phyloP scores from a whole-genome alignment of 495 filamentous ascomycete species.

The Xylaria bambusicola region DNA sequence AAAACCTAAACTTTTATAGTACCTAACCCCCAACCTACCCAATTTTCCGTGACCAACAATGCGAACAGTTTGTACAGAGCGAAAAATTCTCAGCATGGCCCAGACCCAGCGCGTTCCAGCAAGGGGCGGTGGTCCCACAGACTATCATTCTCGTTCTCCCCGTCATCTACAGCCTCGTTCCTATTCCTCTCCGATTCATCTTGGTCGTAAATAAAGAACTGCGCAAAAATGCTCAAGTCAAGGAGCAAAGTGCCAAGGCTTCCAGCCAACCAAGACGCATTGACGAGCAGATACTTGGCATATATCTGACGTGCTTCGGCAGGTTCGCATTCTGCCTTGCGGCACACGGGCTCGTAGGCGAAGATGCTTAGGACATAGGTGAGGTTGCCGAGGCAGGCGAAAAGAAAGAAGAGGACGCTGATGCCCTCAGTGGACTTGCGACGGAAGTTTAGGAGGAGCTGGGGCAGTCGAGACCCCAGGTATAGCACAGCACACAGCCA shows the following conservation, averaged over 20 bases:
- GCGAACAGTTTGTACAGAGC: background rate
- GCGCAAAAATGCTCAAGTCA: constrained; percentile 82
- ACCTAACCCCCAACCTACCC: background rate
- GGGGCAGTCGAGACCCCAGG: constrained; percentile 82
- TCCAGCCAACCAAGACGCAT: constrained; percentile 84
- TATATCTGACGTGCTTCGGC: constrained; percentile 65
- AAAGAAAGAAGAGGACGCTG: constrained; percentile 91
- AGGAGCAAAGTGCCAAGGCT: constrained; percentile 84
- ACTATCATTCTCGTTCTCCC: constrained; percentile 26
- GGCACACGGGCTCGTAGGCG: constrained; percentile 72
- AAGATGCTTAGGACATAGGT: constrained; percentile 93
- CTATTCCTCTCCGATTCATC: constrained; percentile 30
- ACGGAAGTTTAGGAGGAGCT: constrained; percentile 85
- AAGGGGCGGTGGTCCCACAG: constrained; percentile 41
- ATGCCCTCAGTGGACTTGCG: constrained; percentile 91
- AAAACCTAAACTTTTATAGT: background rate
- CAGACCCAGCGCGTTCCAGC: constrained; percentile 33
- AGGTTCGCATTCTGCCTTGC: constrained; percentile 44
- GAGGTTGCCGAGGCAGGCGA: constrained; percentile 90
- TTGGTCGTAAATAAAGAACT: constrained; percentile 82
- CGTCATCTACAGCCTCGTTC: constrained; percentile 23
- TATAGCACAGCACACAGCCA: constrained; percentile 86
- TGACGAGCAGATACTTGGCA: constrained; percentile 78
- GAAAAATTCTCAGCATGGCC: background rate
- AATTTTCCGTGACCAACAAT: constrained; percentile 9